Base-by-base conservation (phyloP, 495 filamentous ascomycete genomes). In the Penicillium subrubescens region DNA sequence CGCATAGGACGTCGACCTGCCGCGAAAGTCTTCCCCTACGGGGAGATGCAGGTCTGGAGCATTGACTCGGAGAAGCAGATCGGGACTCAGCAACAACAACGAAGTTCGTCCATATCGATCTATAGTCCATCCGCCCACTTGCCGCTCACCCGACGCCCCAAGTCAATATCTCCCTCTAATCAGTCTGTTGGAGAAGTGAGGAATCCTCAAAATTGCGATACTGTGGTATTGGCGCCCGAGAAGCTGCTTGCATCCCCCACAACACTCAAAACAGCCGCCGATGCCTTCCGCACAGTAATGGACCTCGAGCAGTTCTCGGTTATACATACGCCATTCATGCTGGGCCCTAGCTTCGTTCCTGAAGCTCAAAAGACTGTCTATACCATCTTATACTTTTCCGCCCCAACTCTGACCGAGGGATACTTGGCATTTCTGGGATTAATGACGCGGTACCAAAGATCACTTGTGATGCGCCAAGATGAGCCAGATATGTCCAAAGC, bases 381-480 rank as follows among this genome's bases (percentile, higher is more conserved):
- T 55, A 44, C 43, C 12, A 64, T 71, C 21, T 54, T 73, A 19
- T 29, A 46, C 21, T 48, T 68, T 15, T 73, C 63, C 0, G 70
- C 41, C 11, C 63, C 68, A n/a, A 65, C 61, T 0, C 33, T 73
- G 34, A 68, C 63, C 17, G 70, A 73, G n/a, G 68, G 68, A 15
- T 73, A 73, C 23, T 46, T 73, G 37, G 70, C 70, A 0, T 73
- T 71, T 35, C 48, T 73, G 33, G 60, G 63, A 11, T 35, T 73
- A 27, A 73, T 73, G 70, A 67, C 70, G 4, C 35, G 59, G 23
- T 67, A 73, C 35, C 68, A 73, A 55, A 68, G 50, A 39, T 65
- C 70, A 1, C 67, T 65, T 19, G 63, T 73, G 29, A 39, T 73
- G 46, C 65, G 70, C 12, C 65, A 60, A 27, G 50, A 58, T 10